These are phyloP conservation scores for Tetracladium setigerum DNA, from an alignment of 495 filamentous ascomycete species.

Conservation along the genomic window DNA sequence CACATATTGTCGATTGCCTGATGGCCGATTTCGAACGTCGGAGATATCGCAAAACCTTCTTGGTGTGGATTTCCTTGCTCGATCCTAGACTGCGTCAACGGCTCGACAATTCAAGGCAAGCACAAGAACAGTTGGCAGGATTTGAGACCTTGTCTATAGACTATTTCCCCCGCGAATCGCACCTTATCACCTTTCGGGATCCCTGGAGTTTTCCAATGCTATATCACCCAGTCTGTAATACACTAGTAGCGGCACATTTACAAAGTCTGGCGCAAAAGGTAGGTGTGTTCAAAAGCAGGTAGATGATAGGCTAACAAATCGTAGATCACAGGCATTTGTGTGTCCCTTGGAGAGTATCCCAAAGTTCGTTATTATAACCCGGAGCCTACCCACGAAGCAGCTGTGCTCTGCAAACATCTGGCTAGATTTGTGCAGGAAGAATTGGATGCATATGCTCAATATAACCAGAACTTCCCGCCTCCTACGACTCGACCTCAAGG, in stretches of 20 bases:
- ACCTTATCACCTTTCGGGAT: conserved; percentile 83
- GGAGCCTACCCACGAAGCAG: conserved; percentile 71
- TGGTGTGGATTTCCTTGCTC: conserved; percentile 75
- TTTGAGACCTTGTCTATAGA: conserved; percentile 74
- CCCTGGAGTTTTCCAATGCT: conserved; percentile 91
- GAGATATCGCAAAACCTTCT: conserved; percentile 62
- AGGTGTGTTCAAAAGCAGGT: conserved; percentile 11
- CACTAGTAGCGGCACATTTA: conserved; percentile 73
- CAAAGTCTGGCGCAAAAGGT: conserved; percentile 83
- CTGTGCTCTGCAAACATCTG: conserved; percentile 75
- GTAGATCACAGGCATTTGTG: conserved; percentile 77
- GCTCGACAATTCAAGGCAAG: conserved; percentile 36
- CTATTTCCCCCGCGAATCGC: conserved; percentile 86
- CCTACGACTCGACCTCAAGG: conserved; percentile 73
- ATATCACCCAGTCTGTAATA: conserved; percentile 85
- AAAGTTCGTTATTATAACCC: conserved; percentile 86
- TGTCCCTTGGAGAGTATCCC: conserved; percentile 79
- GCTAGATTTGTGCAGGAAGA: conserved; percentile 90
- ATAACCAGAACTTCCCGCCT: conserved; percentile 75
- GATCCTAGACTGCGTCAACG: conserved; percentile 32
- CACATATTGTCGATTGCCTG: conserved; percentile 86
- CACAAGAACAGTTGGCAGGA: conserved; percentile 62
- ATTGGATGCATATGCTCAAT: conserved; percentile 77
- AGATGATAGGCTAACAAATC: conserved; percentile 10
- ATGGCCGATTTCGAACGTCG: conserved; percentile 82